Base-by-base conservation (phyloP, 495 filamentous ascomycete species). In the Aspergillus panamensis region DNA sequence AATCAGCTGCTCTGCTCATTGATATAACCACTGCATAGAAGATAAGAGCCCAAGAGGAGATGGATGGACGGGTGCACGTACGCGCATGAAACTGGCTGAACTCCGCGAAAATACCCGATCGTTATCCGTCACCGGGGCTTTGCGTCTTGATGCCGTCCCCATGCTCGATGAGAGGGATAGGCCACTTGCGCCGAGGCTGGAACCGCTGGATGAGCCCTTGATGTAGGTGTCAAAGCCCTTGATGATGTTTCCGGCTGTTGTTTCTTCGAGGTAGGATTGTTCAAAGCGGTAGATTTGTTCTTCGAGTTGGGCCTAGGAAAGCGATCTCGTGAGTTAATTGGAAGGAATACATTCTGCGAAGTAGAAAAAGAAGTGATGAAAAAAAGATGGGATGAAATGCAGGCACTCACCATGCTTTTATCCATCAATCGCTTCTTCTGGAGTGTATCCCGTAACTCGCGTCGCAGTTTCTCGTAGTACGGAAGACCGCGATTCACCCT, bases 211-310 rank as follows among this genome's bases (percentile, higher is more conserved):
- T 7, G 84, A 82, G 48, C 90, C 91, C 68, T 98, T 98, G 76
- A 96, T 93, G 73, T 96, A 97, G 62, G 89, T 93, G 68, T 98
- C 94, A 73, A 97, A 98, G 40, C 94, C 94, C 60, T 86, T 89
- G 73, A 98, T 91, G 67, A 98, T 97, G 76, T 98, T 98, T 16
- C 94, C 94, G 42, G 80, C 80, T 20, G 88, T 88, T 14, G 91
- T 96, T 61, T 91, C 90, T 71, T 96, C 92, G 43, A 98, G 84
- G 73, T 98, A 98, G 14, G 85, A 82, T 52, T 87, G 84, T 71
- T 98, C 94, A 65, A 87, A 85, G 55, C 87, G 84, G 71, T 77
- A 86, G 67, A 98, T 98, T 65, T 82, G 82, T 48, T 96, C 91
- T 78, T 97, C 94, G 51, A 88, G 76, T 60, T 77, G 69, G 48